A percentile compares a stretch with the other conserved stretches of the same genome.
Conservation (phyloP, 345 rosid genomes). For the Populus simonii region DNA sequence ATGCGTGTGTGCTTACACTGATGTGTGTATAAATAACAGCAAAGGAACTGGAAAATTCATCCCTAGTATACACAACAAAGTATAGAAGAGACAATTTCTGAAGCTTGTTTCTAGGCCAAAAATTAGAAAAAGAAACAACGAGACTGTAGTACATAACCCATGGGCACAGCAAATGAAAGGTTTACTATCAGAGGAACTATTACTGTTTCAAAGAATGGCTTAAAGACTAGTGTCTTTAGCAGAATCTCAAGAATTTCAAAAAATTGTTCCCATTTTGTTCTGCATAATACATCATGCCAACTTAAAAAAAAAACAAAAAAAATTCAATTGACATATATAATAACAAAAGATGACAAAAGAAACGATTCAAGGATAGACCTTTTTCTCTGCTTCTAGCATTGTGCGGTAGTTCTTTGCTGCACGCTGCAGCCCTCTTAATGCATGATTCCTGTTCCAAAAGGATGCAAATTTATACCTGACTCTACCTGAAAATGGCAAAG, state of each 20-base stretch:
- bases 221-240: background rate
- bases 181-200: too few relatives aligned
- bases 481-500: conserved; percentile 65
- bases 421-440: conserved; percentile 78
- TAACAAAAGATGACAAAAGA: background rate
- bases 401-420: conserved; percentile 58
- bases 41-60: too few relatives aligned
- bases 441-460: conserved; percentile 98
- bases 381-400: conserved; percentile 85
- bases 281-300: background rate
- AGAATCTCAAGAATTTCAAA: background rate
- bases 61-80: too few relatives aligned
- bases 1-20: too few relatives aligned
- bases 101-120: too few relatives aligned
- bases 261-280: background rate
- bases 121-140: too few relatives aligned
- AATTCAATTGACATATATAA: background rate
- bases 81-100: too few relatives aligned
- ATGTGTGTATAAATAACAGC: too few relatives aligned
- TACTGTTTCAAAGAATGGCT: too few relatives aligned
- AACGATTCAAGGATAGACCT: conserved; percentile 41
- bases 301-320: too few relatives aligned
- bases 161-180: too few relatives aligned
- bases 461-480: conserved; percentile 99
- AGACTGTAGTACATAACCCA: too few relatives aligned